phyloP scores from a whole-genome alignment of 257 asterid species.

The Buddleja alternifolia region DNA sequence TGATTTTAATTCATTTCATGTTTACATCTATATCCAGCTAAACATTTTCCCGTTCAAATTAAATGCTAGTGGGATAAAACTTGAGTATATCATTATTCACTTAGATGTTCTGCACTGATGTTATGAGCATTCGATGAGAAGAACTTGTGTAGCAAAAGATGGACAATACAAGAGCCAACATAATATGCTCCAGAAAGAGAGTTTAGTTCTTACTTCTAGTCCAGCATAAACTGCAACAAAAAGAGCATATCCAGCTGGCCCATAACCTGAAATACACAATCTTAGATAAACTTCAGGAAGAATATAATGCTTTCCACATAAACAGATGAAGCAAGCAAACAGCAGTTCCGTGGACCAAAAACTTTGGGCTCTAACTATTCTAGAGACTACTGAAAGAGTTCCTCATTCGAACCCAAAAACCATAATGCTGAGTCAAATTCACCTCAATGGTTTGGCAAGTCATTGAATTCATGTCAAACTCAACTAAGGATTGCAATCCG shows the following conservation, averaged over 20 bases:
- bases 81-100: background rate
- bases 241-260: constrained; percentile 94
- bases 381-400: background rate
- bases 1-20: constrained; percentile 2
- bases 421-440: constrained; percentile 7
- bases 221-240: constrained; percentile 92
- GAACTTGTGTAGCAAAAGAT: constrained; percentile 5
- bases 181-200: constrained; percentile 25
- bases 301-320: background rate
- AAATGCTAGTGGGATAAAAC: background rate
- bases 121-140: constrained; percentile 8
- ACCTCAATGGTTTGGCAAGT: background rate
- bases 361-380: background rate
- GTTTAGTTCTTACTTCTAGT: constrained; percentile 69
- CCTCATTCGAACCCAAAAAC: constrained; percentile 8
- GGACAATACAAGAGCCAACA: constrained; percentile 19
- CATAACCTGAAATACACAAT: constrained; percentile 65
- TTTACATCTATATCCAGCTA: constrained; percentile 4
- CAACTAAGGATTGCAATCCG: constrained; percentile 13
- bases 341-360: background rate
- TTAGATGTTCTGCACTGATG: constrained; percentile 16
- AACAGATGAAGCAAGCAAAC: constrained; percentile 16
- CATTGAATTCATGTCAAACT: background rate
- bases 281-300: constrained; percentile 19
- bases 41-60: background rate